Percentiles rank a stretch among this genome's conserved stretches.
Evolutionary conservation across 2,329 filamentous ascomycete genomes (phyloP).

Genomic region (Aureobasidium uvarum): DNA sequence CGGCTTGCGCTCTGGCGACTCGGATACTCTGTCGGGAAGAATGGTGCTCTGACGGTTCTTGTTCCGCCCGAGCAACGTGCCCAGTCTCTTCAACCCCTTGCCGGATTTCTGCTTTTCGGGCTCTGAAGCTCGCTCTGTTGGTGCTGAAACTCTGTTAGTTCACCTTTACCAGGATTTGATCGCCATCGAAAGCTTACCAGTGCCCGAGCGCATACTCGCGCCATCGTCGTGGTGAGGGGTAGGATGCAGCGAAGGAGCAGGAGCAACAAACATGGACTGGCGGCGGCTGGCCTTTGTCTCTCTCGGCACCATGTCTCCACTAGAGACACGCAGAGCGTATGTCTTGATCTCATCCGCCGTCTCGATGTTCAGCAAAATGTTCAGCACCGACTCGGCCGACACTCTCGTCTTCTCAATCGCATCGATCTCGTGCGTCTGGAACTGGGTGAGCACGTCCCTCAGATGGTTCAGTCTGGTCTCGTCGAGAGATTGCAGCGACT

Average conservation of each 20-base stretch:
- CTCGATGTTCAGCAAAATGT: conserved; percentile 78
- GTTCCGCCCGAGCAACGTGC: conserved; percentile 63
- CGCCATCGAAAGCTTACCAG: conserved; percentile 39
- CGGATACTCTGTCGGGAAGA: conserved; percentile 34
- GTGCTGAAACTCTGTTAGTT: conserved; percentile 42
- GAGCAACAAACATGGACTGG: conserved; percentile 28
- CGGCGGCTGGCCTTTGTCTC: conserved; percentile 9
- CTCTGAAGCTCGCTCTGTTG: conserved; percentile 31
- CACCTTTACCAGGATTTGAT: conserved; percentile 32
- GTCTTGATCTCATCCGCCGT: conserved; percentile 82
- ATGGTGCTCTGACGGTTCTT: conserved; percentile 58
- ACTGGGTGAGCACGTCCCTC: conserved; percentile 85
- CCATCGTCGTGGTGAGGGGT: conserved; percentile 51
- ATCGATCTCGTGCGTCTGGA: conserved; percentile 89
- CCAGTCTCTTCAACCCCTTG: conserved; percentile 56
- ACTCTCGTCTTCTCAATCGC: conserved; percentile 72
- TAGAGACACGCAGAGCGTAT: conserved; percentile 55
- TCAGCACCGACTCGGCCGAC: conserved; percentile 75
- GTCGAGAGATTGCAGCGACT: conserved; percentile 85
- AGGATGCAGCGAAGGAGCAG: conserved; percentile 33
- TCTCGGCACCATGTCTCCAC: conserved; percentile 7
- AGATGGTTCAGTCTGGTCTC: conserved; percentile 87
- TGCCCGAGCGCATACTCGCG: conserved; percentile 55
- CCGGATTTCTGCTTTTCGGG: conserved; percentile 41
- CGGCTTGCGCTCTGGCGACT: conserved; percentile 55